A percentile compares a stretch with the other conserved stretches of the same genome.
phyloP scores from a whole-genome alignment of 2,329 filamentous ascomycete species.

The Talaromyces islandicus region DNA sequence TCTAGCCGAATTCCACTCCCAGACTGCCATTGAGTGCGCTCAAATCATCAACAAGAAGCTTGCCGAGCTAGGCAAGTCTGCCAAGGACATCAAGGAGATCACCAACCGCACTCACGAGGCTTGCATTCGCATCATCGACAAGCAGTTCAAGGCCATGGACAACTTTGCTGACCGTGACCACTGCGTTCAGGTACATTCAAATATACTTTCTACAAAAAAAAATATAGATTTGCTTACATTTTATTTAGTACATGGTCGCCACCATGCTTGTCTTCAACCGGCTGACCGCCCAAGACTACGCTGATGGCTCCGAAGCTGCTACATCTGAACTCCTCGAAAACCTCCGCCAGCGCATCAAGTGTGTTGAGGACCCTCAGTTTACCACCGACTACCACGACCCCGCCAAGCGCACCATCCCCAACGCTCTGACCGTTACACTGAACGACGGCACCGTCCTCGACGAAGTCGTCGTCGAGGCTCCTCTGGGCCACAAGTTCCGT shows the following conservation, averaged over 20 bases:
- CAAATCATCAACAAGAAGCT: slow-evolving; percentile 82
- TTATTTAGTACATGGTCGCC: slow-evolving; percentile 75
- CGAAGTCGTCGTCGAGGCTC: slow-evolving; percentile 88
- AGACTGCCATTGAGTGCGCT: slow-evolving; percentile 93
- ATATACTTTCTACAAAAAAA: too few species aligned
- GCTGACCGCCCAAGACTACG: slow-evolving; percentile 88
- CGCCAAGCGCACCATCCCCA: slow-evolving; percentile 88
- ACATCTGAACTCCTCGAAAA: slow-evolving; percentile 84
- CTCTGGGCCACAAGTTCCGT: slow-evolving; percentile 82
- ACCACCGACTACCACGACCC: slow-evolving; percentile 95
- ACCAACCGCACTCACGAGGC: slow-evolving; percentile 97
- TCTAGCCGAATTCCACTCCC: slow-evolving; percentile 90
- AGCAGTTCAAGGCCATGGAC: slow-evolving; percentile 99
- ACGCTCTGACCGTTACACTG: slow-evolving; percentile 88
- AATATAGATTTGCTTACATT: slow-evolving; percentile 19
- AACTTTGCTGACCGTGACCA: slow-evolving; percentile 99
- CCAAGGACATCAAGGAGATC: slow-evolving; percentile 86
- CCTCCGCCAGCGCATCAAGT: slow-evolving; percentile 87
- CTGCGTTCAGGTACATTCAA: slow-evolving; percentile 69
- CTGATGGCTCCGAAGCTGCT: slow-evolving; percentile 85
- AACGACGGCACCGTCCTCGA: slow-evolving; percentile 90
- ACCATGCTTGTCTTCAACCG: slow-evolving; percentile 95
- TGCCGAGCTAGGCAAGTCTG: slow-evolving; percentile 77
- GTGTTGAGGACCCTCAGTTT: slow-evolving; percentile 93
- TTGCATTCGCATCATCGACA: slow-evolving; percentile 98